phyloP scores from a whole-genome alignment of 257 asterid genomes.

The Przewalskia tangutica region DNA sequence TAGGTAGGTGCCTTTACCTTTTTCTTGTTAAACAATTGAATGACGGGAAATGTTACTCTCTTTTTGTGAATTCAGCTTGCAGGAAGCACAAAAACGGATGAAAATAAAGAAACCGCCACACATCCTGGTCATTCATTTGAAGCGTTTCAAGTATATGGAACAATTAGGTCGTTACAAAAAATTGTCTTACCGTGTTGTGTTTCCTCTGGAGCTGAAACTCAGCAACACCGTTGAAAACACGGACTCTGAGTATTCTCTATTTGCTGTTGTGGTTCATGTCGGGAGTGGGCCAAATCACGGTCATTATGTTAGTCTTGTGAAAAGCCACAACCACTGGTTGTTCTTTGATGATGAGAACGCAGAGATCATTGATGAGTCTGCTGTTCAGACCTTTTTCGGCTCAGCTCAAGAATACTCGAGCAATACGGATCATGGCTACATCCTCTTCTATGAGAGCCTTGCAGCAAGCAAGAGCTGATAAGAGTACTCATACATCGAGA shows the following conservation, averaged over 20 bases:
- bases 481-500: not conserved
- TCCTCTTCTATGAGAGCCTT: slow-evolving; percentile 58
- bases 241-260: slow-evolving; percentile 71
- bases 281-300: slow-evolving; percentile 93
- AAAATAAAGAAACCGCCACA: slow-evolving; percentile 77
- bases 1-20: slow-evolving; percentile 35
- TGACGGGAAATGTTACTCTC: not conserved
- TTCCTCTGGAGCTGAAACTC: slow-evolving; percentile 75
- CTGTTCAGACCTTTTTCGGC: slow-evolving; percentile 81
- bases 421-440: slow-evolving; percentile 80
- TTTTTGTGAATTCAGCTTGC: slow-evolving; percentile 45
- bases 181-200: slow-evolving; percentile 76
- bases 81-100: slow-evolving; percentile 92
- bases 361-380: slow-evolving; percentile 80
- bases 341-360: slow-evolving; percentile 80
- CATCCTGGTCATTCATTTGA: slow-evolving; percentile 70
- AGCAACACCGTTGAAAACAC: slow-evolving; percentile 76
- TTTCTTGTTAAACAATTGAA: not conserved
- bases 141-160: slow-evolving; percentile 77
- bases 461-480: slow-evolving; percentile 1
- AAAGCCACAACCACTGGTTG: slow-evolving; percentile 84
- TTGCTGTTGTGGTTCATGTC: slow-evolving; percentile 74
- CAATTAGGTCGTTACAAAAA: slow-evolving; percentile 72
- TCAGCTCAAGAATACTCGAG: slow-evolving; percentile 79
- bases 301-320: slow-evolving; percentile 81